phyloP scores from a whole-genome alignment of 2,329 filamentous ascomycete genomes.

The Nemania sp. region DNA sequence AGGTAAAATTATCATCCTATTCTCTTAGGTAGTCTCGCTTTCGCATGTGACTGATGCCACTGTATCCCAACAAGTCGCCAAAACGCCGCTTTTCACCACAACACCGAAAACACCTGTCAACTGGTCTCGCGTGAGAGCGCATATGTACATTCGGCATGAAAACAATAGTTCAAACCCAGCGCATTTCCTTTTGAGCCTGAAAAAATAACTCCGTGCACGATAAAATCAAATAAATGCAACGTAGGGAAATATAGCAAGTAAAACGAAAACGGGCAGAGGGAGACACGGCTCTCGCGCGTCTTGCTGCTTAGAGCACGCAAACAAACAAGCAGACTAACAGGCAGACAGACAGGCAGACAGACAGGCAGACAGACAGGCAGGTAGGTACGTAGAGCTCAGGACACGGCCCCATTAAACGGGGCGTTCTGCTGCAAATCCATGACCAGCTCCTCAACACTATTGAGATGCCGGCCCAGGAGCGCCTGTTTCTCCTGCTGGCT shows the following conservation, averaged over 20 bases:
- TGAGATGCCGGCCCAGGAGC: conserved; percentile 75
- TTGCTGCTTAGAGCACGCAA: no score
- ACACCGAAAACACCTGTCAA: conserved; percentile 8
- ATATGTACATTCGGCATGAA: conserved; percentile 9
- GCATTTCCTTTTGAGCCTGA: not conserved
- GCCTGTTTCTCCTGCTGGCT: conserved; percentile 81
- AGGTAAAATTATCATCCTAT: not conserved
- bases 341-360: not conserved
- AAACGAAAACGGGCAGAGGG: no score
- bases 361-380: not conserved
- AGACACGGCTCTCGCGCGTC: no score
- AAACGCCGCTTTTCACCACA: conserved; percentile 3
- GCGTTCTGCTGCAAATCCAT: conserved; percentile 79
- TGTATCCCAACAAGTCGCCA: not conserved
- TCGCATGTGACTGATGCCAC: not conserved
- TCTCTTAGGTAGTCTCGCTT: no score
- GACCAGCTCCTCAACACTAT: conserved; percentile 82
- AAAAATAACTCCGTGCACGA: not conserved
- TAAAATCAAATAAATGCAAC: conserved; percentile 5
- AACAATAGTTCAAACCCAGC: conserved; percentile 3
- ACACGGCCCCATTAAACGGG: conserved; percentile 61
- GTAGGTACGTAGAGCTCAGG: conserved; percentile 35
- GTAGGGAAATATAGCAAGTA: no score
- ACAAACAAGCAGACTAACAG: not conserved
- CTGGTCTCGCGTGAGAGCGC: conserved; percentile 8